Conservation (phyloP, 208 protist genomes). For the Leishmania mexicana region DNA sequence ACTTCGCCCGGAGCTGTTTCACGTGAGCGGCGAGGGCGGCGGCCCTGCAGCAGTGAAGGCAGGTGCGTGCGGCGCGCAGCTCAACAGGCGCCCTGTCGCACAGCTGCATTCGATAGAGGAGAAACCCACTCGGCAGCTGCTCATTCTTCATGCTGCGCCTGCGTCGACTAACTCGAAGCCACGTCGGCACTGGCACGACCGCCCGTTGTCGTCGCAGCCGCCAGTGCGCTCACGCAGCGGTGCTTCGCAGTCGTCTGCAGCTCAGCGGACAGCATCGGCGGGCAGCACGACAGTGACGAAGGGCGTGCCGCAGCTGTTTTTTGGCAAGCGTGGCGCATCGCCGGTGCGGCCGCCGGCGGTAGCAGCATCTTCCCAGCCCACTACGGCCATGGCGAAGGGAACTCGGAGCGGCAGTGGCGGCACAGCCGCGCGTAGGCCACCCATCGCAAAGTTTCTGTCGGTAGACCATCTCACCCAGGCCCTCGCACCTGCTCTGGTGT, state of each 20-base stretch:
- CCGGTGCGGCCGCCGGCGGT: background rate
- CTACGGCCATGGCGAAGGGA: background rate
- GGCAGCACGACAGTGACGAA: slow-evolving; percentile 9
- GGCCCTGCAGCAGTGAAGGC: too few species aligned
- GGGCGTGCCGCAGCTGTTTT: slow-evolving; percentile 31
- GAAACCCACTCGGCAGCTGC: background rate
- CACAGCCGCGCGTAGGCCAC: background rate
- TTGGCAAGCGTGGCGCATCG: slow-evolving; percentile 15
- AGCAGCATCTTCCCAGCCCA: background rate
- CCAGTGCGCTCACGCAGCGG: background rate
- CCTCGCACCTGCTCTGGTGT: background rate
- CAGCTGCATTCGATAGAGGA: background rate
- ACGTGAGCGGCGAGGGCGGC: background rate
- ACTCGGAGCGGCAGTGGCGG: background rate
- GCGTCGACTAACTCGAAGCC: background rate
- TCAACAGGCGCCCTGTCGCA: background rate
- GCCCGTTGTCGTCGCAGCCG: background rate
- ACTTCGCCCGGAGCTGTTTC: background rate
- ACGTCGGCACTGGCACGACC: background rate
- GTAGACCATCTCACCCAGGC: background rate
- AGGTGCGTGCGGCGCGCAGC: background rate
- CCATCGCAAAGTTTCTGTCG: background rate
- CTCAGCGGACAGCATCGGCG: background rate
- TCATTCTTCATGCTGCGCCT: background rate
- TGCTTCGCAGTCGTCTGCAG: background rate